These are phyloP conservation scores for Colletotrichum aenigma DNA, from an alignment of 2,329 filamentous ascomycete genomes.

Conservation along the genomic window DNA sequence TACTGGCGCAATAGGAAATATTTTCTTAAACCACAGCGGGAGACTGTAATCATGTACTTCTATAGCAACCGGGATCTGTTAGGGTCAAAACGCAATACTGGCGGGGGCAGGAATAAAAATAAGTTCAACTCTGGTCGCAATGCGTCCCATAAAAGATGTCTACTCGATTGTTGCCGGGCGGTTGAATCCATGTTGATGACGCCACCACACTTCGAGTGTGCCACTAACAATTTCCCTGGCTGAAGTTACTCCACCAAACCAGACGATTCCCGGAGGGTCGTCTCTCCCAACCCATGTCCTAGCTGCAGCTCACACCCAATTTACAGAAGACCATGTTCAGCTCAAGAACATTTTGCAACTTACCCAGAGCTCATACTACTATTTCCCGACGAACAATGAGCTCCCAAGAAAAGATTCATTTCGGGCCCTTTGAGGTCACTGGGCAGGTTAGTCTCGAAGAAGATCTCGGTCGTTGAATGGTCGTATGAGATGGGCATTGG, in stretches of 20 bases:
- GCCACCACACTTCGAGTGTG: not conserved
- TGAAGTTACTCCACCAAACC: not conserved
- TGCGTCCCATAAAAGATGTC: not conserved
- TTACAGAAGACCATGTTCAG: not conserved
- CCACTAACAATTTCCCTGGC: constrained; percentile 12
- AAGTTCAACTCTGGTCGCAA: not conserved
- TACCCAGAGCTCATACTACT: not conserved
- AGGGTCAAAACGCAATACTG: not conserved
- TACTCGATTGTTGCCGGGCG: not conserved
- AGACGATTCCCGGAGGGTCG: not conserved
- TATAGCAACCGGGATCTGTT: not conserved
- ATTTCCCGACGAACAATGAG: constrained; percentile 27
- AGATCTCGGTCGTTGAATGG: not conserved
- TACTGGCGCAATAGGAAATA: not conserved
- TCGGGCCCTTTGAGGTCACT: constrained; percentile 79
- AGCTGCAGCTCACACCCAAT: not conserved
- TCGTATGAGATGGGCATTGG: not conserved
- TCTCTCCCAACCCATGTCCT: not conserved
- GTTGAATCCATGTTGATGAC: constrained; percentile 7
- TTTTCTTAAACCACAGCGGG: not conserved
- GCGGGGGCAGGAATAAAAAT: not conserved
- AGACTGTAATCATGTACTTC: constrained; percentile 10
- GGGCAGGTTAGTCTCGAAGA: constrained; percentile 60
- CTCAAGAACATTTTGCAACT: not conserved
- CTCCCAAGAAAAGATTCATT: constrained; percentile 54